A percentile compares a stretch with the other conserved stretches of the same genome.
Evolutionary conservation across 2,329 filamentous ascomycete genomes (phyloP).

Genomic region (Colletotrichum orbiculare): DNA sequence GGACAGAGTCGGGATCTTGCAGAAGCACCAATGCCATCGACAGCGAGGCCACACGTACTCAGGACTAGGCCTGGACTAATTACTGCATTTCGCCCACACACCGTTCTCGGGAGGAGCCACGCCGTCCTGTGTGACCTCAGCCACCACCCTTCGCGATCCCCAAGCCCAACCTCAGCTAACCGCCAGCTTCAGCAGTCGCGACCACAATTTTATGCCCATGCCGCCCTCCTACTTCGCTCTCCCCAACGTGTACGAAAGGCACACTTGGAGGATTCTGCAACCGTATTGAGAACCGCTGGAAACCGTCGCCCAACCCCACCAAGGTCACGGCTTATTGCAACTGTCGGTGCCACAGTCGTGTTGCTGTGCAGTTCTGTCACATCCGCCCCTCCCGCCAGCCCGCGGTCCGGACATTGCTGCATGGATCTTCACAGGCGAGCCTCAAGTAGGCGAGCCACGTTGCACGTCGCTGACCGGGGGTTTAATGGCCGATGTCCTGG

Average conservation of each 20-base stretch:
- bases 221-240: neutral
- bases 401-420: slow-evolving; percentile 34
- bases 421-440: slow-evolving; percentile 37
- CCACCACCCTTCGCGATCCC: slow-evolving; percentile 17
- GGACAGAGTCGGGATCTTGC: slow-evolving; percentile 24
- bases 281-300: slow-evolving; percentile 6
- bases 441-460: slow-evolving; percentile 39
- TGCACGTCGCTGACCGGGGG: slow-evolving; percentile 37
- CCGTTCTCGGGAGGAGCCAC: slow-evolving; percentile 34
- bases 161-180: slow-evolving; percentile 27
- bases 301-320: slow-evolving; percentile 23
- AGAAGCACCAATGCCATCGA: slow-evolving; percentile 13
- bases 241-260: neutral
- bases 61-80: slow-evolving; percentile 20
- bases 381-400: slow-evolving; percentile 36
- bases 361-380: slow-evolving; percentile 18
- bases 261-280: neutral
- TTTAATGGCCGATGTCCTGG: slow-evolving; percentile 24
- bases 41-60: neutral
- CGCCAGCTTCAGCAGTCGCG: slow-evolving; percentile 2
- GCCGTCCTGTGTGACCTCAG: slow-evolving; percentile 21
- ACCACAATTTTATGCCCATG: slow-evolving; percentile 2
- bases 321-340: neutral
- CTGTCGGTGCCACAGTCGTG: slow-evolving; percentile 23
- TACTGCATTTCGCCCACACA: slow-evolving; percentile 28